phyloP scores from a whole-genome alignment of 2,329 filamentous ascomycete genomes.

The Leptographium lundbergii region DNA sequence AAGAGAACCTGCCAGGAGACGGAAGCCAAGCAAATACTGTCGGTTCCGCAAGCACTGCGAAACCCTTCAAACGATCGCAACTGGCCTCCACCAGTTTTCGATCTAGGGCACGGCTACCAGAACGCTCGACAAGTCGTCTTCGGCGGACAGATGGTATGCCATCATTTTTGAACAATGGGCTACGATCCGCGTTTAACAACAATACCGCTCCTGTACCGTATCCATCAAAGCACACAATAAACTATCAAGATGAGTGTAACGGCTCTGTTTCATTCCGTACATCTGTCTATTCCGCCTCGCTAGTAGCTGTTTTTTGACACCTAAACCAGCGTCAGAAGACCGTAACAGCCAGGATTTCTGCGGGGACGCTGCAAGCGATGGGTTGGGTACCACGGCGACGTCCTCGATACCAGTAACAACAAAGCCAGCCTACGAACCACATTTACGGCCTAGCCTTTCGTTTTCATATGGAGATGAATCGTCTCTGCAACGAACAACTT shows the following conservation, averaged over 20 bases:
- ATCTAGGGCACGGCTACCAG: not conserved
- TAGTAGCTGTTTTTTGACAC: not conserved
- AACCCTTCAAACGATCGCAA: not conserved
- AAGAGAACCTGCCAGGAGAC: constrained; percentile 7
- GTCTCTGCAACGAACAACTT: constrained; percentile 9
- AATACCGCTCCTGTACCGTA: not conserved
- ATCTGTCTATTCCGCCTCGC: not conserved
- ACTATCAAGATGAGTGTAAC: not conserved
- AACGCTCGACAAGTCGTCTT: not conserved
- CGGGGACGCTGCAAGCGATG: not conserved
- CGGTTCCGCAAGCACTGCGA: not conserved
- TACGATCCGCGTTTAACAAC: not conserved
- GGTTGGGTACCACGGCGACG: no score
- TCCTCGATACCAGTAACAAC: not conserved
- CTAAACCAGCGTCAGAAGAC: not conserved
- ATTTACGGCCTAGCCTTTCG: constrained; percentile 4
- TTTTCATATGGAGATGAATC: constrained; percentile 16
- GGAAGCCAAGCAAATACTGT: no score
- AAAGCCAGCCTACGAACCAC: not conserved
- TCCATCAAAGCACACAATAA: not conserved
- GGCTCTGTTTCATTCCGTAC: not conserved
- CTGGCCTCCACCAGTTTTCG: not conserved
- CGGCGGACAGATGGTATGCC: not conserved
- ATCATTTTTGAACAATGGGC: not conserved
- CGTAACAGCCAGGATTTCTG: constrained; percentile 2